phyloP scores from a whole-genome alignment of 768 basidiomycete genomes.

The Collybiopsis confluens region DNA sequence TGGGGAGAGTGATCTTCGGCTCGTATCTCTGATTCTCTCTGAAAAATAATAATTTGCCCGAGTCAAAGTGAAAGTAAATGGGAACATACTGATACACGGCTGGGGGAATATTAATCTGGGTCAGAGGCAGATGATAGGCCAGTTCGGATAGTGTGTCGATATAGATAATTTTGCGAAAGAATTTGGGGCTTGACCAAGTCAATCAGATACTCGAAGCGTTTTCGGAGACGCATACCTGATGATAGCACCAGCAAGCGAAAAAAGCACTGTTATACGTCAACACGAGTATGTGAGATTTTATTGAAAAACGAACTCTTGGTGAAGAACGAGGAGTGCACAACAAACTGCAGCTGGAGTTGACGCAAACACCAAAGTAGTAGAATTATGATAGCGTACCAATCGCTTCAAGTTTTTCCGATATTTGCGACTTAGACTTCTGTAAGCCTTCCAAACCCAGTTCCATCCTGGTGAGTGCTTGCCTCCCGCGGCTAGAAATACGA shows the following conservation, averaged over 20 bases:
- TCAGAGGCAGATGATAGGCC: conserved; percentile 73
- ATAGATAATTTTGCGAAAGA: conserved; percentile 81
- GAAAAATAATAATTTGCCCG: background rate
- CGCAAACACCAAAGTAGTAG: background rate
- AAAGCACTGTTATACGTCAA: conserved; percentile 58
- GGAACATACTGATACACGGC: conserved; percentile 73
- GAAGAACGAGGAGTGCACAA: conserved; percentile 86
- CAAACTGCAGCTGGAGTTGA: conserved; percentile 45
- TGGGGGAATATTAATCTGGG: conserved; percentile 82
- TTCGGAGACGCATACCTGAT: conserved; percentile 58
- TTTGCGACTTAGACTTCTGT: conserved; percentile 73
- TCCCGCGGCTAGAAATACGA: conserved; percentile 84
- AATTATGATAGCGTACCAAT: conserved; percentile 41
- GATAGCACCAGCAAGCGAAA: conserved; percentile 82
- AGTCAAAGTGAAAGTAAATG: background rate
- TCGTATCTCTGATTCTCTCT: conserved; percentile 83
- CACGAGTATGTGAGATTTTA: background rate
- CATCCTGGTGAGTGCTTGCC: conserved; percentile 69
- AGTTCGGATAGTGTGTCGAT: conserved; percentile 74
- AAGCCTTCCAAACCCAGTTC: conserved; percentile 93
- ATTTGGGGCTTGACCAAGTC: conserved; percentile 63
- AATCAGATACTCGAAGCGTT: background rate
- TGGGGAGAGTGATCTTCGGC: conserved; percentile 61
- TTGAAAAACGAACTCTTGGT: conserved; percentile 58
- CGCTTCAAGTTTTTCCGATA: conserved; percentile 87